A percentile compares a stretch with the other conserved stretches of the same genome.
Conservation (phyloP, 2,329 filamentous ascomycete species). For the Diaporthe amygdali region DNA sequence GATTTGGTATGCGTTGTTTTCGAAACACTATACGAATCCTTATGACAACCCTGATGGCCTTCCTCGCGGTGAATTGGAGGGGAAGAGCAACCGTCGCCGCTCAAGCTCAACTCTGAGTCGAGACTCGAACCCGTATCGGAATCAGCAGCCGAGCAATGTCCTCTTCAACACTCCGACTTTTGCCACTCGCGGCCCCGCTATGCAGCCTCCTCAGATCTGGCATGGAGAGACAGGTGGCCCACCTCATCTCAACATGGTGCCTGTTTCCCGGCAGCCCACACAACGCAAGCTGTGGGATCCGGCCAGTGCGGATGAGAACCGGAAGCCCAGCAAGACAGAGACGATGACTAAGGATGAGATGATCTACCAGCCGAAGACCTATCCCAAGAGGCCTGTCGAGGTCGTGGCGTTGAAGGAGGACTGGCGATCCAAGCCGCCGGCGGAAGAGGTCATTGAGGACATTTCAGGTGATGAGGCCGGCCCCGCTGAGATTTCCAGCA, state of each 20-base stretch:
- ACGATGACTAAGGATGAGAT: background rate
- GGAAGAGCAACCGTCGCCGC: background rate
- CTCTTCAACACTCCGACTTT: background rate
- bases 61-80: background rate
- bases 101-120: background rate
- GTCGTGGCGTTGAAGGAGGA: background rate
- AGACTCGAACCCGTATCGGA: constrained; percentile 14
- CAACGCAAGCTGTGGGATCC: constrained; percentile 12
- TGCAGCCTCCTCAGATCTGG: background rate
- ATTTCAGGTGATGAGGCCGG: background rate
- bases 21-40: constrained; percentile 16
- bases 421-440: constrained; percentile 21
- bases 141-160: background rate
- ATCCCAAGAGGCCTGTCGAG: background rate
- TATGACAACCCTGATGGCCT: background rate
- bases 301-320: background rate
- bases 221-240: background rate
- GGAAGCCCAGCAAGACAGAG: background rate
- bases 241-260: background rate
- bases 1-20: constrained; percentile 21
- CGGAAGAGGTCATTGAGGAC: constrained; percentile 19
- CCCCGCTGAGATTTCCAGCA: constrained; percentile 4
- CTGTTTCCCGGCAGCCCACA: background rate
- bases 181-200: background rate
- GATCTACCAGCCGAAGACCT: background rate